Evolutionary conservation across 1,284 basidiomycete species (phyloP).

Genomic region (Wallemia mellicola): DNA sequence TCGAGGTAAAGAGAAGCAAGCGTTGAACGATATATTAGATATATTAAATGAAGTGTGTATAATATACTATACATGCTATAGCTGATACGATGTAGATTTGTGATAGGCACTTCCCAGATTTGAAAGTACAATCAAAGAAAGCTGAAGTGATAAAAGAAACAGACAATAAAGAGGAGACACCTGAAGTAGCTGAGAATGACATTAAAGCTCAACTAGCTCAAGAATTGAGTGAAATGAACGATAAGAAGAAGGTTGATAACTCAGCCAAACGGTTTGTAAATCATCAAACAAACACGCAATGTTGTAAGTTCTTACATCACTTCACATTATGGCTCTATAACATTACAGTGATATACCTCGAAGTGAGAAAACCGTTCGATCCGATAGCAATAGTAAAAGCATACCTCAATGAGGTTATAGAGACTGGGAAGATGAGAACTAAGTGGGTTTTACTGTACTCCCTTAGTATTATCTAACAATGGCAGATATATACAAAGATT

Average conservation of each 20-base stretch:
- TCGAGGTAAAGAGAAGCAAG: background rate
- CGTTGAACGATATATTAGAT: background rate
- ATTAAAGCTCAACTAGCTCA: background rate
- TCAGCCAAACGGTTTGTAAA: background rate
- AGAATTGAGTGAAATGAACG: background rate
- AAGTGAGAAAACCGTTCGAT: background rate
- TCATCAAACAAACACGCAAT: background rate
- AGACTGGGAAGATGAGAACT: background rate
- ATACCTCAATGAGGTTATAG: background rate
- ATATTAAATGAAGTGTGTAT: background rate
- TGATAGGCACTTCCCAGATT: background rate
- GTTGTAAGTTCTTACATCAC: background rate
- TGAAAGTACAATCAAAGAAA: background rate
- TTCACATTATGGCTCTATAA: background rate
- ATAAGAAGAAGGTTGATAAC: background rate
- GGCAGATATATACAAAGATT: background rate
- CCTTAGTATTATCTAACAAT: background rate
- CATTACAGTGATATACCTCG: background rate
- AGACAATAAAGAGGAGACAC: background rate
- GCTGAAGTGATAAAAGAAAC: background rate
- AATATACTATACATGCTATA: background rate
- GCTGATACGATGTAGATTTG: background rate
- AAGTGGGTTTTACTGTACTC: background rate
- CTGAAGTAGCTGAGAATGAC: background rate
- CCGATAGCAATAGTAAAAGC: background rate